A percentile compares a stretch with the other conserved stretches of the same genome.
Conservation (phyloP, 495 filamentous ascomycete genomes). For the Margaritispora aquatica region DNA sequence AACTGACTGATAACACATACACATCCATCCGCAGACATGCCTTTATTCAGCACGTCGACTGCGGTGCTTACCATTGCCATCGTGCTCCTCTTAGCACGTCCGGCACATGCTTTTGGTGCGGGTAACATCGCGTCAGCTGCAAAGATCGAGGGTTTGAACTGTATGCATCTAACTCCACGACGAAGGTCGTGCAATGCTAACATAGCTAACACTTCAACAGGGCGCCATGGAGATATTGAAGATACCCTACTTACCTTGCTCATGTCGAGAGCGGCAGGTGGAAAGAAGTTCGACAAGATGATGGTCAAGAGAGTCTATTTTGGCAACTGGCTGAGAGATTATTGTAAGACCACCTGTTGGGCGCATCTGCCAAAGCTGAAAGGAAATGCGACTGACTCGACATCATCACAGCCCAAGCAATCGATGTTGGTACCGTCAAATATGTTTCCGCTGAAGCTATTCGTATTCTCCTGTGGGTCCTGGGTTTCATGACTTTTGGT, state of each 20-base stretch:
- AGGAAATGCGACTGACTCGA: conserved; percentile 25
- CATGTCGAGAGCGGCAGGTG: conserved; percentile 70
- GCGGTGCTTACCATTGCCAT: conserved; percentile 40
- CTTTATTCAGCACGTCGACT: conserved; percentile 20
- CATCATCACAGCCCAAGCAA: conserved; percentile 49
- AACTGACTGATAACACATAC: too few species aligned
- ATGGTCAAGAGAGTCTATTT: conserved; percentile 82
- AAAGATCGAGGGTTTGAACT: conserved; percentile 77
- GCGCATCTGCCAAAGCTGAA: background rate
- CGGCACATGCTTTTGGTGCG: conserved; percentile 76
- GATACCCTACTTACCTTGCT: conserved; percentile 71
- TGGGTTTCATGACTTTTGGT: conserved; percentile 88
- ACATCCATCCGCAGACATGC: conserved; percentile 22
- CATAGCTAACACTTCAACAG: conserved; percentile 27
- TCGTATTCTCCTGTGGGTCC: conserved; percentile 79
- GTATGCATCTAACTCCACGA: conserved; percentile 26
- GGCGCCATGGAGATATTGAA: conserved; percentile 96
- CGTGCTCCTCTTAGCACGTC: conserved; percentile 54
- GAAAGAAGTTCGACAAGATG: conserved; percentile 82
- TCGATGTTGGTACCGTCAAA: conserved; percentile 86
- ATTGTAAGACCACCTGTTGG: conserved; percentile 37
- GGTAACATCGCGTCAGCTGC: conserved; percentile 49
- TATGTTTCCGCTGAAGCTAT: conserved; percentile 84
- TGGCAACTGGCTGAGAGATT: conserved; percentile 88
- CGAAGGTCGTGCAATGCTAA: conserved; percentile 3